Evolutionary conservation across 2,329 filamentous ascomycete genomes (phyloP), one percentile per base, ranked within the genome.

Genomic region (Curvularia spicifera): DNA sequence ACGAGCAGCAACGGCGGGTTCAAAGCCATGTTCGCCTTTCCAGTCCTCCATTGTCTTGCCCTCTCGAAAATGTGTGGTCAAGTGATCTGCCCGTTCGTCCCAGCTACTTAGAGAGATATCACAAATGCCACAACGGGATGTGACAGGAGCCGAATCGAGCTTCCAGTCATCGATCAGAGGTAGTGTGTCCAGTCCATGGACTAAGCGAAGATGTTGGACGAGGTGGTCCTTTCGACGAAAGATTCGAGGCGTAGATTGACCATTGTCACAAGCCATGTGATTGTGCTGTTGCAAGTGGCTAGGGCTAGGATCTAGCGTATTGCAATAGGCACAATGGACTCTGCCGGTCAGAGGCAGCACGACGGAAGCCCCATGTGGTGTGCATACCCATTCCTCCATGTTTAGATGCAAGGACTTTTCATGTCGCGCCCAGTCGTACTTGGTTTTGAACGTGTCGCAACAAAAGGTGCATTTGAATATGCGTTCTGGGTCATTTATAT

Each of bases 141-240:
- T 81, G 53, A 87, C 78, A 33, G 82, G 79, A 9, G 77, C 76
- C 13, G 80, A 79, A 26, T 79, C 78, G 49, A 81, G 80, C 67
- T 82, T 82, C 84, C 85, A 85, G 52, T 85, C 85, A 84, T 92
- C 57, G 85, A 85, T 86, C 76, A 79, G 66, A 78, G 76, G 69
- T 82, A 88, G 75, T 53, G 84, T 79, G 52, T 88, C 89, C 58
- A 81, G 80, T 56, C 79, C 78, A 67, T 86, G 84, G 74, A 85
- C 83, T 43, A 86, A 73, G 24, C 83, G 80, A 26, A 86, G 74
- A 67, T 86, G 84, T 63, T 86, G 84, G 28, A 84, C 81, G n/a
- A 86, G 78, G 64, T 86, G 84, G 64, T 86, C 84, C 68, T 86
- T 86, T 24, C 84, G 78, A 61, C 83, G 85, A 68, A 86, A 86